phyloP scores from a whole-genome alignment of 1,284 basidiomycete genomes.

The Trichosporon sp. region DNA sequence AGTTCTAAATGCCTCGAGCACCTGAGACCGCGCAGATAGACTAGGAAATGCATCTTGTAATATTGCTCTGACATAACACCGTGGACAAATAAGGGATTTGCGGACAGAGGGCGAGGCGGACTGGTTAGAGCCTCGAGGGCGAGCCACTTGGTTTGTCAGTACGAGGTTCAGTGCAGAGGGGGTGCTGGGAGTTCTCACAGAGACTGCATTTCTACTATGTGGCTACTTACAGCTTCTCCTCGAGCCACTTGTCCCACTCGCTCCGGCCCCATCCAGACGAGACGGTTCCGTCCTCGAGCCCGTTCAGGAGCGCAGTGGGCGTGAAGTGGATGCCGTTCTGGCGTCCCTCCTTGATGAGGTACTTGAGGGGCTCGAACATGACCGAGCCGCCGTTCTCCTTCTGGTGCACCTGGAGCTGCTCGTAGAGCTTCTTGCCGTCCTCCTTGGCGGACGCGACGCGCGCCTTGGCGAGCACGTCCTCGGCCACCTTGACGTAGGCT shows the following conservation, averaged over 20 bases:
- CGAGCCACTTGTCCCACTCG: conserved; percentile 84
- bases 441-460: conserved; percentile 42
- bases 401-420: conserved; percentile 41
- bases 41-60: conserved; percentile 6
- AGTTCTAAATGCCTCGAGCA: conserved; percentile 39
- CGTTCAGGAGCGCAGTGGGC: conserved; percentile 83
- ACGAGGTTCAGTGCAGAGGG: neutral
- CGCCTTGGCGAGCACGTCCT: conserved; percentile 48
- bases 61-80: neutral
- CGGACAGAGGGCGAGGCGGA: neutral
- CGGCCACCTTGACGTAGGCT: conserved; percentile 55
- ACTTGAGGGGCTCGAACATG: conserved; percentile 42
- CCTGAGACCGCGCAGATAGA: too few relatives aligned
- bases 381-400: conserved; percentile 59
- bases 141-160: neutral
- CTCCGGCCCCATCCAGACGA: conserved; percentile 79
- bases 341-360: conserved; percentile 63
- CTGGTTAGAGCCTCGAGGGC: neutral
- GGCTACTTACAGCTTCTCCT: conserved; percentile 35
- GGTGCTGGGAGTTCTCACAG: neutral
- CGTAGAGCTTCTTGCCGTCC: conserved; percentile 44
- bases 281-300: conserved; percentile 74
- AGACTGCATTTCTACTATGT: neutral
- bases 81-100: neutral
- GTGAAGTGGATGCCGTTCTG: conserved; percentile 93